Evolutionary conservation across 495 filamentous ascomycete species (phyloP).

Genomic region (Penicillium roqueforti): DNA sequence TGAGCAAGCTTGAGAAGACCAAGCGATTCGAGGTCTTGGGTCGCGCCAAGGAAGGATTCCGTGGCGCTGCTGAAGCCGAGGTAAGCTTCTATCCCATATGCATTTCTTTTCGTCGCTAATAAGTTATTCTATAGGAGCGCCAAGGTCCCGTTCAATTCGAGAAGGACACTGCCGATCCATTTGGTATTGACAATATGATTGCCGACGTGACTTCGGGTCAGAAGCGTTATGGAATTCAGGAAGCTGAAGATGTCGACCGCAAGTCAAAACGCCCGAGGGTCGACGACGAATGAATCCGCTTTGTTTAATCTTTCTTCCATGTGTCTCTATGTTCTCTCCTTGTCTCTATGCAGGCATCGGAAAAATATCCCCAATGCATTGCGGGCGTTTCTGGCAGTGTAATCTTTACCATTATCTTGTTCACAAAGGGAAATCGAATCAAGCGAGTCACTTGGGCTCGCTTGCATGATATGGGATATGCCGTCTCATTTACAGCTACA

Average conservation of each 20-base stretch:
- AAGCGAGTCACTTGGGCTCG: neutral
- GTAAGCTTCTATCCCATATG: slow-evolving; percentile 41
- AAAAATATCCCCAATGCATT: slow-evolving; percentile 23
- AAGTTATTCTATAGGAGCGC: slow-evolving; percentile 50
- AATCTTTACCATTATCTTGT: slow-evolving; percentile 11
- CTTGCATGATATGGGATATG: neutral
- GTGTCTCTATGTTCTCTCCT: slow-evolving; percentile 1
- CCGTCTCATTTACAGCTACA: neutral
- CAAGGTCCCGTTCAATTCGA: slow-evolving; percentile 98
- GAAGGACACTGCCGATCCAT: slow-evolving; percentile 83
- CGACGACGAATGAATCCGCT: slow-evolving; percentile 58
- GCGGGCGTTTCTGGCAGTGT: slow-evolving; percentile 24
- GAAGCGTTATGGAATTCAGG: slow-evolving; percentile 84
- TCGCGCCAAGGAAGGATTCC: slow-evolving; percentile 81
- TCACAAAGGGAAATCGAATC: slow-evolving; percentile 6
- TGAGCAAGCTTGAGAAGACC: slow-evolving; percentile 80
- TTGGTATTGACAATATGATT: slow-evolving; percentile 91
- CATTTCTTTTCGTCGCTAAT: slow-evolving; percentile 18
- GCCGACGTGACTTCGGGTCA: slow-evolving; percentile 66
- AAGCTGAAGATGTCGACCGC: slow-evolving; percentile 55
- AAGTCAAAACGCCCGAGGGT: slow-evolving; percentile 73
- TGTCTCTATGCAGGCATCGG: slow-evolving; percentile 4
- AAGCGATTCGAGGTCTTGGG: slow-evolving; percentile 83
- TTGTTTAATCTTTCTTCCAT: slow-evolving; percentile 7
- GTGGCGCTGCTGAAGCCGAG: slow-evolving; percentile 83